Evolutionary conservation across 495 filamentous ascomycete species (phyloP), one percentile per base, ranked within the genome.

Genomic region (Neurospora pannonica): DNA sequence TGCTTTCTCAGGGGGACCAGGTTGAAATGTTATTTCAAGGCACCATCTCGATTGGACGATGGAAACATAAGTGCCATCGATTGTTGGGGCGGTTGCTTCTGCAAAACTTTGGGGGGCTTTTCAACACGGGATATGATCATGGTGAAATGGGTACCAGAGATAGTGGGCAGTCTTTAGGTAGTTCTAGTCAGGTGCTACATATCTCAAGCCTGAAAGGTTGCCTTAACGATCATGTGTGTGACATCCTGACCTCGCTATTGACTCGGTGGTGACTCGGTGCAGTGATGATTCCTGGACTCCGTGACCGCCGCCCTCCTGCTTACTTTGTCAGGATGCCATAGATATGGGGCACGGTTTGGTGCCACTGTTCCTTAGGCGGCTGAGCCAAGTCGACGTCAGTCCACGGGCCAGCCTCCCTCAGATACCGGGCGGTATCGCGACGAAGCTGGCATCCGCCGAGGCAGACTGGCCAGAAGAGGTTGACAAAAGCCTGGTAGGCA

Each of bases 401-500:
- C 89, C 90, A 92, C 31, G 86, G 83, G 0, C 89, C 90, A 76
- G 85, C 88, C 28, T 79, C 78, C 39, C 82, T 82, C 60, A 92
- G 78, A 75, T 79, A 86, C 71, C 78, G 76, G 75, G 83, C 87
- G 21, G 88, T 91, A 79, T 88, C 86, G 38, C 90, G 84, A 73
- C 85, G 81, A 72, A 92, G 79, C 54, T 85, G 80, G 77, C 91
- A 93, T 46, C 89, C 89, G 11, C 90, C 90, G 70, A 91, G 76
- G 75, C 88, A 85, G 70, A 80, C 79, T 15, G 87, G 86, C 87
- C 87, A 89, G 71, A 86, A 72, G 1, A 87, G 6, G 77, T 88
- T 85, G 9, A 87, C 15, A 10, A 85, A 75, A 1, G 81, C 54
- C 54, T 67, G 54, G 15, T 67, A 67, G 6, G 13, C 28, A 67